Conservation (phyloP, 2,329 filamentous ascomycete species). For the Purpureocillium lavendulum region DNA sequence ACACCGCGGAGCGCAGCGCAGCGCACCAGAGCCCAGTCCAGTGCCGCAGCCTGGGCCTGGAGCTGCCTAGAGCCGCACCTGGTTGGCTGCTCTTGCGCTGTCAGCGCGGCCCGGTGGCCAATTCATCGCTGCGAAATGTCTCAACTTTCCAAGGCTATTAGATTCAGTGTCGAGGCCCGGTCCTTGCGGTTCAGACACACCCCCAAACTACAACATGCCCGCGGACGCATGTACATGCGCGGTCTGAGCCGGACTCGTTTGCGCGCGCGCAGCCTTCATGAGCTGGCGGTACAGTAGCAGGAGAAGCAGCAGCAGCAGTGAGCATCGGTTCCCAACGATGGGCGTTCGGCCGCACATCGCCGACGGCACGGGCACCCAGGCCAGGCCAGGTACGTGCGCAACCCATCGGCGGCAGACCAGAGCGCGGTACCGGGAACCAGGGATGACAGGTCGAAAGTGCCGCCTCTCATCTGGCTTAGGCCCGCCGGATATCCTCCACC, state of each 20-base stretch:
- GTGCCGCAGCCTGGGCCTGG: neutral
- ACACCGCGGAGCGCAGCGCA: too few relatives aligned
- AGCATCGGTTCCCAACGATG: too few relatives aligned
- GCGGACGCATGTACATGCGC: too few relatives aligned
- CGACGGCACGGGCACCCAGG: too few relatives aligned
- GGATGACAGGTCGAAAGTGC: slow-evolving; percentile 2
- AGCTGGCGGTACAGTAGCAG: too few relatives aligned
- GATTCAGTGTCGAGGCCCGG: neutral
- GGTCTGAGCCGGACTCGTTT: too few relatives aligned
- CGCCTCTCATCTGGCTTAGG: neutral
- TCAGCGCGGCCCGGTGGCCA: slow-evolving; percentile 1
- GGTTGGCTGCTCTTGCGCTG: neutral
- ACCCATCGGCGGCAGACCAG: too few relatives aligned
- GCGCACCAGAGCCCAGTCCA: too few relatives aligned
- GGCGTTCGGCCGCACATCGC: too few relatives aligned
- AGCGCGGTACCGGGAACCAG: neutral
- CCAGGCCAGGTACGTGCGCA: too few relatives aligned
- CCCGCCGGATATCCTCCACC: neutral
- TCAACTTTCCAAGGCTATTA: neutral
- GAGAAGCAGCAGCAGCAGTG: too few relatives aligned
- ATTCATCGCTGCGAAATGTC: slow-evolving; percentile 2
- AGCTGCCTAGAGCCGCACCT: neutral
- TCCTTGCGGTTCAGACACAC: neutral
- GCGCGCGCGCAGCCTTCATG: too few relatives aligned
- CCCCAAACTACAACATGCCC: neutral